Evolutionary conservation across 352 stramenopile genomes (phyloP), one percentile per base, ranked within the genome.

Genomic region (Phytophthora multivora): DNA sequence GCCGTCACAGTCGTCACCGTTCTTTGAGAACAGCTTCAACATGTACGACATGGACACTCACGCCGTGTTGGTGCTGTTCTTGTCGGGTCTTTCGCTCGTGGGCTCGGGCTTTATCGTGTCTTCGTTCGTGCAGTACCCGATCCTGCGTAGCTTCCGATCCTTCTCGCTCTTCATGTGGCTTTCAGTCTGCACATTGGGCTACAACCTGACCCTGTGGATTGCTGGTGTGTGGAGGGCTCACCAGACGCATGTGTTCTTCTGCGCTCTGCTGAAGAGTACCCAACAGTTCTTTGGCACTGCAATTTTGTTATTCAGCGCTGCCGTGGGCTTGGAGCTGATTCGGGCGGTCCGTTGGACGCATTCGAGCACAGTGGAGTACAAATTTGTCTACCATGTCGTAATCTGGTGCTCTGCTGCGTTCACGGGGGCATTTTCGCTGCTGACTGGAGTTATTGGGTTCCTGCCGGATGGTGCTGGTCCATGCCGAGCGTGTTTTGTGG

Each of bases 1-100:
- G 41, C 59, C 63, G 1, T 62, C 57, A 31, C 51, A 54, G 31
- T 46, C 53, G 33, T 73, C 71, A 43, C 75, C 75, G 13, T 77
- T 86, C 38, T 78, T 86, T 41, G 77, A 79, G 57, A 83, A 76
- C 58, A 89, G 78, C 43, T 80, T 93, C 42, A 82, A 88, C 49
- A 77, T 92, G 55, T 87, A 84, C 69, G 71, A 84, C 58, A 87
- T 88, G 74, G 80, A 93, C 28, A 79, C 81, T 2, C 81, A 93
- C 65, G 80, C 81, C 15, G 82, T 93, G 28, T 42, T 93, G 16
- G 73, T 90, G 49, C 67, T 93, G 18, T 93, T 93, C 36, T 33
- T 93, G 15, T 89, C 79, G 31, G 84, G 84, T 3, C 69, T 89
- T 2, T 91, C 81, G 42, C 68, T 93, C 10, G 56, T 93, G 5